Conservation (phyloP, 2,329 filamentous ascomycete genomes). For the Sclerotinia subarctica region DNA sequence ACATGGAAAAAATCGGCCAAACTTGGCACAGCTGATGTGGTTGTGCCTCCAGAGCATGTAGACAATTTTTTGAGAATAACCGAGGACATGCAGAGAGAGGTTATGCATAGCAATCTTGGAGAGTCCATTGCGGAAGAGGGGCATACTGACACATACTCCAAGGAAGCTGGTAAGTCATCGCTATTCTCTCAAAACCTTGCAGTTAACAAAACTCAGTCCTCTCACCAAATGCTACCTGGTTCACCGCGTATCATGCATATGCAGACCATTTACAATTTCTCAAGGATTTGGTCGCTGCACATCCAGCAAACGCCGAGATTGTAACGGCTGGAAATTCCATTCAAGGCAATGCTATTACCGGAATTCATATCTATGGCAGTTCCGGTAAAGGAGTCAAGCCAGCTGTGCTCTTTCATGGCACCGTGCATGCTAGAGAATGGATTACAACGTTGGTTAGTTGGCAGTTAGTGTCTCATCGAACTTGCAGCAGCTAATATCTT, state of each 20-base stretch:
- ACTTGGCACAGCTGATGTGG: constrained; percentile 41
- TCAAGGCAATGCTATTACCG: constrained; percentile 45
- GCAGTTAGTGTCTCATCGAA: not conserved
- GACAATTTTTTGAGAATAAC: constrained; percentile 41
- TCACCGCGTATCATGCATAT: constrained; percentile 52
- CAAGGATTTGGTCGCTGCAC: constrained; percentile 45
- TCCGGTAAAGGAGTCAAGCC: constrained; percentile 46
- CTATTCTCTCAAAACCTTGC: constrained; percentile 18
- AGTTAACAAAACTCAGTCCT: constrained; percentile 24
- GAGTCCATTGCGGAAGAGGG: constrained; percentile 43
- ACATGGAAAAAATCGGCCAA: constrained; percentile 39
- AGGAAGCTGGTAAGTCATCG: constrained; percentile 21
- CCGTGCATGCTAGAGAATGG: constrained; percentile 60
- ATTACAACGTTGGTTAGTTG: constrained; percentile 46
- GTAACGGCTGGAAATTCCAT: constrained; percentile 48
- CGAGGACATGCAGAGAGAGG: constrained; percentile 36
- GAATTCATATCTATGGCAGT: constrained; percentile 54
- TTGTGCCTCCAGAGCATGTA: constrained; percentile 42
- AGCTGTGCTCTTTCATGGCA: constrained; percentile 55
- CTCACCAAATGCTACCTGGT: constrained; percentile 45
- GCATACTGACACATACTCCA: not conserved
- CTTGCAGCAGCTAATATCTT: not conserved
- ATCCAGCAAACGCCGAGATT: constrained; percentile 48
- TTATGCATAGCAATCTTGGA: constrained; percentile 46
- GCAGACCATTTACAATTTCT: constrained; percentile 51